Conservation (phyloP, 228 moss, liverwort and hornwort species). For the Sphagnum fallax region DNA sequence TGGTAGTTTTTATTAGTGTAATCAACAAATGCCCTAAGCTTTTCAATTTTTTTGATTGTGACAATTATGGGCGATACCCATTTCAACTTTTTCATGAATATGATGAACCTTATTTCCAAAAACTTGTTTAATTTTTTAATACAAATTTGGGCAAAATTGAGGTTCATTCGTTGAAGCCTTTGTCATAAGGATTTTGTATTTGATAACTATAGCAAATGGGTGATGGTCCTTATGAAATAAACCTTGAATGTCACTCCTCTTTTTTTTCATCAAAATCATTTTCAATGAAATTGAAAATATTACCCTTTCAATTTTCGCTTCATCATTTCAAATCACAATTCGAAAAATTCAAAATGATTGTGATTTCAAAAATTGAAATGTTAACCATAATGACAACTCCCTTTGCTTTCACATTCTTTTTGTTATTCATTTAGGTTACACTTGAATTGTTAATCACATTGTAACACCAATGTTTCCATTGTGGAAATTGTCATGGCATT, state of each 20-base stretch:
- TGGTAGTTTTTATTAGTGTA: slow-evolving; percentile 1
- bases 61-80: slow-evolving; percentile 1
- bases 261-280: no score
- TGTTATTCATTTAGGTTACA: not conserved
- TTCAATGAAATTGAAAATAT: no score
- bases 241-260: no score
- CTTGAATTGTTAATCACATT: not conserved
- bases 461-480: not conserved
- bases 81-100: not conserved
- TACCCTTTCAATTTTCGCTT: no score
- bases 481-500: not conserved
- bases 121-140: slow-evolving; percentile 6
- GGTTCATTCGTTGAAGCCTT: no score
- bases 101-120: not conserved
- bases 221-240: no score
- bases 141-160: not conserved
- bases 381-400: not conserved
- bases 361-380: not conserved
- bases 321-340: no score
- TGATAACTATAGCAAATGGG: no score
- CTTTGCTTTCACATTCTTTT: not conserved
- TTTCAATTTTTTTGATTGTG: not conserved
- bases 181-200: no score
- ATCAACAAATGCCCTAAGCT: not conserved
- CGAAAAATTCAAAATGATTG: not conserved